Base-by-base conservation (phyloP, 495 filamentous ascomycete genomes). In the Xylaria venustula region DNA sequence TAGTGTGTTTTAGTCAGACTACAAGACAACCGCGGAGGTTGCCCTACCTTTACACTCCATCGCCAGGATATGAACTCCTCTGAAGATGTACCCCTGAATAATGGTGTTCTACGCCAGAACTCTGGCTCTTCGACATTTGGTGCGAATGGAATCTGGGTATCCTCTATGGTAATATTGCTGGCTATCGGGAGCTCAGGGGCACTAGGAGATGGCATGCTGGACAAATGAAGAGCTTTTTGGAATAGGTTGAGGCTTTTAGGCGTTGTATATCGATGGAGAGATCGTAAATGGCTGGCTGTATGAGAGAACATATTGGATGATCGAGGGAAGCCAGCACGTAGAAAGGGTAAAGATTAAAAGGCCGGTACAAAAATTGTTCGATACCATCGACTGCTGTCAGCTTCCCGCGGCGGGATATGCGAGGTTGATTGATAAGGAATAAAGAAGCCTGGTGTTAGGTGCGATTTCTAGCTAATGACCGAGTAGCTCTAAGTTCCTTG, bases 61-160 rank as follows among this genome's bases (percentile, higher is more conserved):
- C 12, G 12, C 67, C 67, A 70, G 22, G 67, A 67, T 22, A 58
- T 9, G 40, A 70, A 70, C 9, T 70, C 57, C 11, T 62, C 41
- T 1, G 20, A 19, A 8, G 67, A 28, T 15, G 63, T 45, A 14
- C 60, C 58, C 25, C 20, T 65, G 54, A 40, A 67, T 37, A 23
- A 6, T 2, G 67, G 62, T 22, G 65, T 40, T n/a, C 12, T 17
- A 3, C 63, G 65, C 67, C 67, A 70, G 36, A 67, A 67, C 15
- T 64, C 54, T 2, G 40, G 34, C 17, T 54, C 40, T 4, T 58
- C 30, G 30, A 41, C 14, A 28, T 28, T 0, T 15, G 20, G 0
- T 7, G 19, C 7, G 23, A n/a, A 23, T 5, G 36, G 2, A 5
- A 2, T 12, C 14, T 19, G 51, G 2, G 36, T 19, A 9, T 8